Evolutionary conservation across 108 stramenopile genomes (phyloP), one percentile per base, ranked within the genome.

Genomic region (Discostella pseudostelligera): DNA sequence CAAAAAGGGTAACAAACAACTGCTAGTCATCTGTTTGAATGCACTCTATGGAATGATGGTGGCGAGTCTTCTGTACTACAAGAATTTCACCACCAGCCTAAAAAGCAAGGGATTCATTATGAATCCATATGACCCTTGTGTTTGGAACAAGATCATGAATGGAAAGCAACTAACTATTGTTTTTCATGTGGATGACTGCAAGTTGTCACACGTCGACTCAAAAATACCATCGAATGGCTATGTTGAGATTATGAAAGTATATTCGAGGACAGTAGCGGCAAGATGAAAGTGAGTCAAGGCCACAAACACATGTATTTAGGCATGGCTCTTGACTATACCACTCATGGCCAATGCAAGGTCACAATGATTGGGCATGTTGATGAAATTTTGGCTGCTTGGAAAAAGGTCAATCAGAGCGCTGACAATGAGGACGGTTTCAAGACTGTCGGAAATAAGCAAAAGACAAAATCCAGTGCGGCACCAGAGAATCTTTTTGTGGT

Each of bases 141-240:
- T 78, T 0, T 28, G 39, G 0, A 78, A 67, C 65, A 69, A 67
- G 29, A 46, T 8, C 10, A 50, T 69, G 21, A 66, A 78, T 20
- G 77, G 72, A 11, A 64, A 69, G 39, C 68, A 74, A 24, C n/a
- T 36, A 1, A 69, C 78, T 1, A 62, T 74, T 4, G 11, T 13
- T 9, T 79, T 37, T 47, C 49, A 82, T 72, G 72, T 78, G 0
- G 76, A 78, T 62, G 76, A 82, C 51, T 12, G 47, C 13, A 75
- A 75, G 47, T 65, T 75, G 0, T 74, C 72, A 0, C 81, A 81
- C 17, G 47, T 64, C 28, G 51, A 55, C 16, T 48, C 53, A 6
- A 22, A 43, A 19, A 49, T 3, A 53, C 44, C 0, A 72, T 78
- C 4, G 19, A 24, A 22, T 44, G 51, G 57, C 39, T 67, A 9